A percentile compares a stretch with the other conserved stretches of the same genome.
Conservation (phyloP, 352 stramenopile genomes). For the Phytophthora cajani region DNA sequence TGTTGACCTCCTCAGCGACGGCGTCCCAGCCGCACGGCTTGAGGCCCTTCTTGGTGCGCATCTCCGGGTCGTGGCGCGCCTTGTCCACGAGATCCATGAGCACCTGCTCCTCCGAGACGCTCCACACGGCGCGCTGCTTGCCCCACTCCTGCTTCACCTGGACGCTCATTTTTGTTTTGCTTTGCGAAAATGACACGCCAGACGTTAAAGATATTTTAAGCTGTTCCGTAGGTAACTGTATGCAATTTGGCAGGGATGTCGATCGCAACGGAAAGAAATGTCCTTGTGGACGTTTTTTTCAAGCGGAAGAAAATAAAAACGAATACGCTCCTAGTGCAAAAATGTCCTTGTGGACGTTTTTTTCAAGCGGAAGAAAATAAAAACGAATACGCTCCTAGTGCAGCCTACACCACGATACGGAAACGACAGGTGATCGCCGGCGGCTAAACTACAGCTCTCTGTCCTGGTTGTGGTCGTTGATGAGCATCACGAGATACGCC, state of each 20-base stretch:
- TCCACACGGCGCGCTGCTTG: constrained; percentile 37
- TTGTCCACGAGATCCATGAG: constrained; percentile 37
- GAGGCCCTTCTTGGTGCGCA: constrained; percentile 31
- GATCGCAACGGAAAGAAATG: not conserved
- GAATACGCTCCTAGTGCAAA: not conserved
- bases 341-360: not conserved
- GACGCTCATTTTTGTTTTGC: constrained; percentile 19
- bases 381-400: not conserved
- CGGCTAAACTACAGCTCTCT: constrained; percentile 8
- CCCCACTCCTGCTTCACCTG: constrained; percentile 25
- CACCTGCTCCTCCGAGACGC: constrained; percentile 25
- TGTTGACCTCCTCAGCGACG: constrained; percentile 36
- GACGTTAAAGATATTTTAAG: constrained; percentile 13
- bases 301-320: not conserved
- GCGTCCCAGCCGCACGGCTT: constrained; percentile 26
- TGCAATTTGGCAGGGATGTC: constrained; percentile 3
- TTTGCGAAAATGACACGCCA: not conserved
- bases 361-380: not conserved
- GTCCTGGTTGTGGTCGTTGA: constrained; percentile 40
- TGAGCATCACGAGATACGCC: constrained; percentile 48
- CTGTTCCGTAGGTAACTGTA: constrained; percentile 20
- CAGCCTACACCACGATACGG: not conserved
- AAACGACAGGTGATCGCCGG: not conserved
- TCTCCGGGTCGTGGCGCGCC: constrained; percentile 22
- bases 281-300: not conserved